Evolutionary conservation across 495 filamentous ascomycete genomes (phyloP), one percentile per base, ranked within the genome.

Genomic region (Penicillium cataractarum): DNA sequence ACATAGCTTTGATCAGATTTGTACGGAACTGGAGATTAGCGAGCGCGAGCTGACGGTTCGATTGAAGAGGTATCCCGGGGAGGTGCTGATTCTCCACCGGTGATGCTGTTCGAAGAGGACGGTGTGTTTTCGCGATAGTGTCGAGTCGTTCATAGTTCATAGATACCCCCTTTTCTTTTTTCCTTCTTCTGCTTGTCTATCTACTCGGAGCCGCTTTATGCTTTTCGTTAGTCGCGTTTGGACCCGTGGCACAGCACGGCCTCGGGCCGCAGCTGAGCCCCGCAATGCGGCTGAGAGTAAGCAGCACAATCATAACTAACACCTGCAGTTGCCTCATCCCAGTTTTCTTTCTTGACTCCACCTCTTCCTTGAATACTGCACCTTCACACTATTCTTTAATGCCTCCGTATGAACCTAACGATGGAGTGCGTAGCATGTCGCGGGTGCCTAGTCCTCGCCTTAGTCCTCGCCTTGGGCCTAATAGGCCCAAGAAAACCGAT

Each of bases 1-100:
- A 68, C 92, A 95, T 71, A 87, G 84, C 63, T 91, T 96, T 72
- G 93, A 97, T 78, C 88, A 97, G 82, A 94, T 96, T 61, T 94
- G 92, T 68, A 91, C 90, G 17, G 92, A 94, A 80, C 59, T 87
- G 61, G 80, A 83, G 70, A 75, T 86, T 37, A 83, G 84, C 62
- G 85, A 87, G 73, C 77, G 71, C 61, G 84, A 86, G 57, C 69
- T 87, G 58, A 80, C 80, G 60, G 71, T 64, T 50, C 72, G 79
- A 60, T 65, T 87, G 69, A 84, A 84, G 70, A 73, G 77, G 44
- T 77, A 76, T 70, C 72, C 73, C 5, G 77, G 77, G 52, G 82
- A 84, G 66, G 81, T 86, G 19, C 64, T 83, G 65, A 83, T 87
- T 65, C 71, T 87, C 26, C 82, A 84, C 73, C 77, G 85, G 32